Evolutionary conservation across 176 grass and related monocot species (phyloP), one percentile per base, ranked within the genome.

Genomic region (Secale cereale): DNA sequence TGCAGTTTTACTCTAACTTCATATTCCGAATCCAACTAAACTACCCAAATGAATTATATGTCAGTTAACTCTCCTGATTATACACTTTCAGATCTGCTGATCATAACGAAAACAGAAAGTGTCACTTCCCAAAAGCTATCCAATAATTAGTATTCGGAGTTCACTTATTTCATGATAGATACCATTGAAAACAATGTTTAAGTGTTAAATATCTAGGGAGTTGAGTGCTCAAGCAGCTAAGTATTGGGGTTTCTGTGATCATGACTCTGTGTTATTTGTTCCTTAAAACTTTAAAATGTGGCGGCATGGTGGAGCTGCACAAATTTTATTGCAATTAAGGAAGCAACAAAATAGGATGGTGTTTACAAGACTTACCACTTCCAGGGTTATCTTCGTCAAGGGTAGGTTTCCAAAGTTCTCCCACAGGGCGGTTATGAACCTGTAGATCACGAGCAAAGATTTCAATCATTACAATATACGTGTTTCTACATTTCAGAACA

Each of bases 351-450:
- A 36, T 57, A 46, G 26, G 35, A 26, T 33, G 56, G 39, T 40
- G n/a, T 54, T 41, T 37, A 68, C 31, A 81, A 32, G 37, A 77
- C 23, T 78, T 90, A 78, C 83, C 85, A 32, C 71, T 80, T 70
- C 70, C 76, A 17, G 69, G 32, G 23, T 27, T 76, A 70, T 84
- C 81, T 80, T 85, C 89, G 70, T 77, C 77, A 32, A 79, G 65
- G 7, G 76, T 85, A 39, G 52, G 80, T 70, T 84, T 87, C 85
- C 69, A 87, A 81, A 80, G 70, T 81, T 70, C 77, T 35, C 62
- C 78, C 17, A 31, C 15, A 62, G 83, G 59, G 10, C 69, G 13
- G 3, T 83, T 75, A 63, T 52, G 26, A 83, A 68, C 79, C 83
- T 88, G 83, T 82, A 78, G 35, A 73, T 36, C 22, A 75, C 72